phyloP scores from a whole-genome alignment of 1,139 yeast species.

The Geotrichum candidum region DNA sequence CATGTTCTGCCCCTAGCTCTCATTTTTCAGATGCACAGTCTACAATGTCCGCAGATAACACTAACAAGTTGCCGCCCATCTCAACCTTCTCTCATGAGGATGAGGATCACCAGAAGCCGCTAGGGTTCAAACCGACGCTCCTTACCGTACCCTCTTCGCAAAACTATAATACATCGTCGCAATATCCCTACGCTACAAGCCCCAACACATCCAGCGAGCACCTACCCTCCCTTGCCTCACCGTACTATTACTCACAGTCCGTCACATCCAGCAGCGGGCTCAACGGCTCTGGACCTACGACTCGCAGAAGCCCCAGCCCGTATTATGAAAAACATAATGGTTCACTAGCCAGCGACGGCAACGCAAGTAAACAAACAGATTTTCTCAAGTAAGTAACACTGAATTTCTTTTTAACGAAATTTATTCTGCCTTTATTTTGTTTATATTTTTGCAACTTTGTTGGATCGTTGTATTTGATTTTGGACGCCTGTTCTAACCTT shows the following conservation, averaged over 20 bases:
- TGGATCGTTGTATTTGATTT: background rate
- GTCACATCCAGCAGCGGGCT: background rate
- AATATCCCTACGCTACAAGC: background rate
- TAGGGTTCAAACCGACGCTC: background rate
- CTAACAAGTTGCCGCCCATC: background rate
- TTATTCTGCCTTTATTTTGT: too few species aligned
- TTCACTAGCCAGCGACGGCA: background rate
- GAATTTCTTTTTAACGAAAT: background rate
- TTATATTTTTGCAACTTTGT: background rate
- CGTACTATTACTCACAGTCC: background rate
- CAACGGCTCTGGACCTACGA: background rate
- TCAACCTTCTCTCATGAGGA: background rate
- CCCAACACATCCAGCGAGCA: background rate
- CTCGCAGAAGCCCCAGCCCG: background rate
- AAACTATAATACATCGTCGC: background rate
- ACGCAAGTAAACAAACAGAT: background rate
- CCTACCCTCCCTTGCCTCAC: background rate
- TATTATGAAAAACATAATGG: background rate
- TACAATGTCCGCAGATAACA: background rate
- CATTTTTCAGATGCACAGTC: background rate
- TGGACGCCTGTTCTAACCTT: background rate
- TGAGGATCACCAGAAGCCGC: background rate
- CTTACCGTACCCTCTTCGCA: background rate
- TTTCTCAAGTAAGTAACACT: background rate
- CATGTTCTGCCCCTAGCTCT: background rate